Base-by-base conservation (phyloP, 805 yeast species). In the Candida manassasensis region DNA sequence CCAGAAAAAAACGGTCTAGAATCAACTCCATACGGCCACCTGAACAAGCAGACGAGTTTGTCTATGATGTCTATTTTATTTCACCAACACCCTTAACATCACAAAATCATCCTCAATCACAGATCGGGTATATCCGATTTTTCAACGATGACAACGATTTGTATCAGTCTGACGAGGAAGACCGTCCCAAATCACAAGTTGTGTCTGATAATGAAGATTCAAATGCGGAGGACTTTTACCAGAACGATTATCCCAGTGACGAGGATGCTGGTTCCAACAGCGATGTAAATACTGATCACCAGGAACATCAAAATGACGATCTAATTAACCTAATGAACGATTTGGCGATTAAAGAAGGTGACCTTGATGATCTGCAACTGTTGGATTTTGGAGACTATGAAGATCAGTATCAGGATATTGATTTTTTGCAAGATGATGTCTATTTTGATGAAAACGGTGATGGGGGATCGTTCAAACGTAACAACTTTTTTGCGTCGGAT, bases 231-330 rank as follows among this genome's bases (percentile, higher is more conserved):
- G 87, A 84, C 37, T 89, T 80, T 51, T 90, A 90, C 54, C 77
- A 79, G 48, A 90, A 93, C 57, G 97, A 90, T 51, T 90, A 90
- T 51, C 97, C 97, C 0, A 95, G 87, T 30, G 96, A 89, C 51
- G 96, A 87, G 43, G 90, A 84, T 48, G 87, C 78, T 7, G 59
- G 50, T 2, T 49, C 41, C 3, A 42, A 32, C 16, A 43, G 54
- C 21, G 52, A 45, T 24, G 41, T 38, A 2, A 19, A 21, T 9
- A 19, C 12, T 4, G 4, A n/a, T 7, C 33, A 21, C 15, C 11
- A n/a, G 4, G 16, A 4, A 10, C 16, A 30, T 14, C 39, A 39
- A 3, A 42, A 33, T 7, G 38, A 19, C 13, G 46, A 43, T 26
- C 34, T 42, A 3, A 44, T 40, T 17, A 47, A 44, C 15, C 53